Evolutionary conservation across 306 rosid species (phyloP).

Genomic region (Dalbergia oliveri): DNA sequence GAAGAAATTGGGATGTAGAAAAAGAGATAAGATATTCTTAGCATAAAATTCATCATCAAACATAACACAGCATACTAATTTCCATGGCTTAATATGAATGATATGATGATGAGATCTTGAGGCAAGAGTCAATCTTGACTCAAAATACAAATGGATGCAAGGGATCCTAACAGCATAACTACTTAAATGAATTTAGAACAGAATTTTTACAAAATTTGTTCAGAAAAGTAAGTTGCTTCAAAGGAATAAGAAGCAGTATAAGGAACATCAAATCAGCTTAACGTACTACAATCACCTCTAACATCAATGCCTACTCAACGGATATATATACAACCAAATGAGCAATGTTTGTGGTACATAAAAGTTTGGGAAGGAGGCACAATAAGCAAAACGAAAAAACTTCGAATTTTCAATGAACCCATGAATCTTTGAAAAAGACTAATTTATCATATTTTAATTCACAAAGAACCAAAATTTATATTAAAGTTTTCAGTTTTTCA

Average conservation of each 20-base stretch:
- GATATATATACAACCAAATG: not conserved
- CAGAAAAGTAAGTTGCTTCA: not conserved
- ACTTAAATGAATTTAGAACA: not conserved
- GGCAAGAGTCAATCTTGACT: not conserved
- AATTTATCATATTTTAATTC: too few species aligned
- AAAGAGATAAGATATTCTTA: not conserved
- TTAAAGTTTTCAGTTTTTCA: too few species aligned
- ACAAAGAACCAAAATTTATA: too few species aligned
- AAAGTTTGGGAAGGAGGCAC: slow-evolving; percentile 3
- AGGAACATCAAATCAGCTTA: not conserved
- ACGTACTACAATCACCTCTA: not conserved
- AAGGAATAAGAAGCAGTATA: not conserved
- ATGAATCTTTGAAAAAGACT: too few species aligned
- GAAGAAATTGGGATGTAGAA: not conserved
- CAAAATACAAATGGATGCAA: not conserved
- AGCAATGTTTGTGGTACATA: not conserved
- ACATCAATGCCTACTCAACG: not conserved
- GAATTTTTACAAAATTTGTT: not conserved
- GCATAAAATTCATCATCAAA: slow-evolving; percentile 9
- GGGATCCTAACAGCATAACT: not conserved
- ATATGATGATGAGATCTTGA: not conserved
- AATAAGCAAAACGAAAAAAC: slow-evolving; percentile 23
- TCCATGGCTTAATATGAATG: slow-evolving; percentile 10
- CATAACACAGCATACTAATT: slow-evolving; percentile 6
- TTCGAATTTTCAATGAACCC: not conserved